A percentile compares a stretch with the other conserved stretches of the same genome.
Evolutionary conservation across 1,139 yeast genomes (phyloP).

Genomic region (Debaryomyces subglobosus): DNA sequence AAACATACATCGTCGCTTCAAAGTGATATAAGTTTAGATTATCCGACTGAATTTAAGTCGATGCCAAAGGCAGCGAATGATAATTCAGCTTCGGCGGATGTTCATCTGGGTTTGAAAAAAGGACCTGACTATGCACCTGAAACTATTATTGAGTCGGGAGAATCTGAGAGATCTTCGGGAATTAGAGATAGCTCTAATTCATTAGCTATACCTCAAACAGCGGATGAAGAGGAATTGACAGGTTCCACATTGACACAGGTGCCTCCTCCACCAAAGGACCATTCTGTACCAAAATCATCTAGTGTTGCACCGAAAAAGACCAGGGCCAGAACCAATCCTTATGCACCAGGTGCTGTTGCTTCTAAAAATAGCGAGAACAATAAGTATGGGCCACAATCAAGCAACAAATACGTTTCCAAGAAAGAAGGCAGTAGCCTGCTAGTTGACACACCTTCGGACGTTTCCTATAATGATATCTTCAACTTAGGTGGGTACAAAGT

Average conservation of each 20-base stretch:
- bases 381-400: slow-evolving; percentile 33
- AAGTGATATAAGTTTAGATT: slow-evolving; percentile 37
- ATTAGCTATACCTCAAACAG: background rate
- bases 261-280: slow-evolving; percentile 13
- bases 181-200: background rate
- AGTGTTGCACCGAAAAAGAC: slow-evolving; percentile 12
- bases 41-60: slow-evolving; percentile 32
- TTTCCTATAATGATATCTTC: slow-evolving; percentile 41
- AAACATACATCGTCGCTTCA: slow-evolving; percentile 33
- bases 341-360: slow-evolving; percentile 37
- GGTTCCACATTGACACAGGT: slow-evolving; percentile 9
- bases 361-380: slow-evolving; percentile 21
- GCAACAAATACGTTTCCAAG: background rate
- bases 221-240: background rate
- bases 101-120: background rate
- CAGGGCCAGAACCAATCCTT: slow-evolving; percentile 35
- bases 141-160: background rate
- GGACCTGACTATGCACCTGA: background rate
- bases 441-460: slow-evolving; percentile 7
- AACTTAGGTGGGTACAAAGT: slow-evolving; percentile 22
- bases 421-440: background rate
- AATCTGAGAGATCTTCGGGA: background rate
- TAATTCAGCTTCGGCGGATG: background rate
- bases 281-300: slow-evolving; percentile 12
- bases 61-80: slow-evolving; percentile 17